These are phyloP conservation scores for Sarocladiaceae sp. DNA, from an alignment of 2,329 filamentous ascomycete genomes.

Conservation along the genomic window DNA sequence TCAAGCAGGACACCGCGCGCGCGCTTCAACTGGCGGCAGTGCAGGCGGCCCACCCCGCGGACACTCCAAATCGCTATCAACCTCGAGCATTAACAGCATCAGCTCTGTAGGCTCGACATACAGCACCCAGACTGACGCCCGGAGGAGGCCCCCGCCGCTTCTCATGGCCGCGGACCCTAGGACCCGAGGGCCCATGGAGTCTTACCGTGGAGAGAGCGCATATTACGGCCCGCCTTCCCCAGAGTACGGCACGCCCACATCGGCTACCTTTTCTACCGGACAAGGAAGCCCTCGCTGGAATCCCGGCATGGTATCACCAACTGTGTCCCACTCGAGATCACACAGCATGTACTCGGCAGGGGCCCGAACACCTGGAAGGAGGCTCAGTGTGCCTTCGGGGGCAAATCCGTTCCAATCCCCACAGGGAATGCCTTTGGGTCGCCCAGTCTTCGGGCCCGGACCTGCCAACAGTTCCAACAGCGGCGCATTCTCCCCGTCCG, in stretches of 20 bases:
- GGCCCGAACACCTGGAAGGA: conserved; percentile 60
- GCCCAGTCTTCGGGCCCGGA: conserved; percentile 48
- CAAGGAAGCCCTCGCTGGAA: conserved; percentile 72
- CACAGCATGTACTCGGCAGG: conserved; percentile 64
- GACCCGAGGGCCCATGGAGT: conserved; percentile 60
- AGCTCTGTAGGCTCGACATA: conserved; percentile 61
- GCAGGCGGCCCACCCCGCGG: conserved; percentile 65
- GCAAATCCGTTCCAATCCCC: conserved; percentile 67
- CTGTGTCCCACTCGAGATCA: conserved; percentile 60
- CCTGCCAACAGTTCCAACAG: conserved; percentile 49
- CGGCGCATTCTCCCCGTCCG: conserved; percentile 48
- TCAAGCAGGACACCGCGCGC: conserved; percentile 63
- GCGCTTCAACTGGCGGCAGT: conserved; percentile 72
- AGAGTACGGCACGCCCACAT: conserved; percentile 77
- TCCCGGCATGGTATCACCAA: conserved; percentile 64
- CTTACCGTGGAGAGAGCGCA: conserved; percentile 57
- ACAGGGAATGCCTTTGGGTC: conserved; percentile 48
- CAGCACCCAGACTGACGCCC: conserved; percentile 51
- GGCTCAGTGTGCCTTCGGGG: conserved; percentile 75
- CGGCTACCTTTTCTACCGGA: conserved; percentile 71
- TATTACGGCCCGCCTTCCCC: conserved; percentile 63
- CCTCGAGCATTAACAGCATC: conserved; percentile 77
- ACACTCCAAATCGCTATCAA: conserved; percentile 78
- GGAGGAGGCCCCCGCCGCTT: conserved; percentile 71
- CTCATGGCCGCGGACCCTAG: conserved; percentile 74